Evolutionary conservation across 2,329 filamentous ascomycete species (phyloP).

Genomic region (Aspergillus quadrilineatus): DNA sequence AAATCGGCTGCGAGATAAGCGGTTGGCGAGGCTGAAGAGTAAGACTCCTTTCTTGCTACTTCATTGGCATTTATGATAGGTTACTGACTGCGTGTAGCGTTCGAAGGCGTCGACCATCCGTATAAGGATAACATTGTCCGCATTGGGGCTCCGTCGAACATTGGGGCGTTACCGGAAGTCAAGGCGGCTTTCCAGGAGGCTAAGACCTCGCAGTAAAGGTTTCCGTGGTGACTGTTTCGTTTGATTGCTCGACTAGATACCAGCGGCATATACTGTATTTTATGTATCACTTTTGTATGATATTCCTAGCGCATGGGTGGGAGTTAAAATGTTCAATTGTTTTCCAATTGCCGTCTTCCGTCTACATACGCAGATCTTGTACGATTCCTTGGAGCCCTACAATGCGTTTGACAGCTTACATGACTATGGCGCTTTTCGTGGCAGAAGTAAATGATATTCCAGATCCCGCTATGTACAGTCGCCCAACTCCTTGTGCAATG

Average conservation of each 20-base stretch:
- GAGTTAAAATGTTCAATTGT: slow-evolving; percentile 22
- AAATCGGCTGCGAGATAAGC: slow-evolving; percentile 84
- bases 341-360: background rate
- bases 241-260: slow-evolving; percentile 17
- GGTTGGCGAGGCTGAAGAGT: slow-evolving; percentile 82
- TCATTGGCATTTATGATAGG: background rate
- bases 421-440: background rate
- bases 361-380: slow-evolving; percentile 6
- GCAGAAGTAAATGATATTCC: slow-evolving; percentile 6
- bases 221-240: slow-evolving; percentile 2
- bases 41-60: slow-evolving; percentile 25
- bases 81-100: slow-evolving; percentile 55
- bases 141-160: slow-evolving; percentile 59
- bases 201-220: slow-evolving; percentile 24
- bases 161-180: slow-evolving; percentile 37
- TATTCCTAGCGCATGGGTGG: slow-evolving; percentile 43
- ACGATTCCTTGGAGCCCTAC: background rate
- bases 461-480: slow-evolving; percentile 14
- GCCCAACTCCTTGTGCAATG: slow-evolving; percentile 19
- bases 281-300: slow-evolving; percentile 25
- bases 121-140: slow-evolving; percentile 84
- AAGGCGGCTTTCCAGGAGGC: slow-evolving; percentile 38
- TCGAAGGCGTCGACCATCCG: slow-evolving; percentile 88
- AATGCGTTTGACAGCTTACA: background rate
- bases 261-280: slow-evolving; percentile 26